A percentile compares a stretch with the other conserved stretches of the same genome.
These are phyloP conservation scores for Neonectria neomacrospora DNA, from an alignment of 2,329 filamentous ascomycete genomes.

Conservation along the genomic window DNA sequence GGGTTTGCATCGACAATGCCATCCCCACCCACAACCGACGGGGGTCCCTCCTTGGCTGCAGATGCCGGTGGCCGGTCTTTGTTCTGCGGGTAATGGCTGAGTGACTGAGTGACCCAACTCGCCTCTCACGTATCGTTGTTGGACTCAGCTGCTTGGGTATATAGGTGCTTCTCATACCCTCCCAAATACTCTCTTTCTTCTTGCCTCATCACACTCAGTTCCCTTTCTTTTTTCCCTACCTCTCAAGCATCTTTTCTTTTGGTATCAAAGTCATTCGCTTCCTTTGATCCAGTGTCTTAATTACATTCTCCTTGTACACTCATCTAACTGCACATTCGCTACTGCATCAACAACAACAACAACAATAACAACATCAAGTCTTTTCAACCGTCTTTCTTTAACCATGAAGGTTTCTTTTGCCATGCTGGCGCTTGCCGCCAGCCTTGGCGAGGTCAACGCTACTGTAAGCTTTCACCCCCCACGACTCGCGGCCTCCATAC, in stretches of 20 bases:
- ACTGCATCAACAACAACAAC: constrained; percentile 28
- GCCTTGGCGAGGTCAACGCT: constrained; percentile 61
- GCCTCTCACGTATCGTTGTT: constrained; percentile 12
- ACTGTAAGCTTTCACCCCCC: constrained; percentile 49
- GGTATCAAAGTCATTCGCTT: constrained; percentile 67
- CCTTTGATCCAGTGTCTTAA: constrained; percentile 55
- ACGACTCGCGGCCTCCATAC: constrained; percentile 18
- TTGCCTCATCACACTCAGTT: constrained; percentile 41
- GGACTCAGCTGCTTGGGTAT: constrained; percentile 39
- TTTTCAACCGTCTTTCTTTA: constrained; percentile 31
- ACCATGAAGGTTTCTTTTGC: constrained; percentile 64
- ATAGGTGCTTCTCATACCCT: constrained; percentile 44
- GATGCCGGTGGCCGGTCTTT: constrained; percentile 40
- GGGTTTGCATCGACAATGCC: constrained; percentile 33
- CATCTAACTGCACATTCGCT: constrained; percentile 38
- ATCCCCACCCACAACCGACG: constrained; percentile 37
- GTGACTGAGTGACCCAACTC: constrained; percentile 13
- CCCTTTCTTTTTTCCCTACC: constrained; percentile 43
- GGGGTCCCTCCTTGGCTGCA: constrained; percentile 32
- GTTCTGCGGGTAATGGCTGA: constrained; percentile 16
- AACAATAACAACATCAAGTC: too few species aligned
- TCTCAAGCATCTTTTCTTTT: constrained; percentile 40
- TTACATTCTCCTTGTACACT: constrained; percentile 44
- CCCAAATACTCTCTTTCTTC: constrained; percentile 31
- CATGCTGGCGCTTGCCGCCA: constrained; percentile 62